phyloP scores from a whole-genome alignment of 805 yeast genomes.

The Cyberlindnera maclurae region DNA sequence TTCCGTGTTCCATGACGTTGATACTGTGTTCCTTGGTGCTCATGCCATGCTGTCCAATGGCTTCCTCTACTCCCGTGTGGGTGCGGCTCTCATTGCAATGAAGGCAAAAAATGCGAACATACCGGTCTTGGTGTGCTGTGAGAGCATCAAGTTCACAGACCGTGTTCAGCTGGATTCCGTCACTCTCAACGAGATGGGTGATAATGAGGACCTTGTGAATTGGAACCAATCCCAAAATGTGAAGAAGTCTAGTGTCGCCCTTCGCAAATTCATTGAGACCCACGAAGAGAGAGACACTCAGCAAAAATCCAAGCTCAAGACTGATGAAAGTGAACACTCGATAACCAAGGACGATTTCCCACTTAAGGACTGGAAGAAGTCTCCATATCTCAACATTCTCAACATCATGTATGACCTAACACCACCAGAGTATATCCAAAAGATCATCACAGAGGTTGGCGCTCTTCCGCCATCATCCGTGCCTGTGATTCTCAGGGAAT shows the following conservation, averaged over 20 bases:
- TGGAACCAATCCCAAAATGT: constrained; percentile 36
- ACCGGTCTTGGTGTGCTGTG: constrained; percentile 94
- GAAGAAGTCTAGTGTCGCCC: constrained; percentile 42
- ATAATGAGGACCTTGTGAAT: constrained; percentile 60
- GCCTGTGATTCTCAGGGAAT: constrained; percentile 92
- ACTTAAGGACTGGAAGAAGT: constrained; percentile 55
- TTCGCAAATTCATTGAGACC: constrained; percentile 53
- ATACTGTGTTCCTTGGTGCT: constrained; percentile 89
- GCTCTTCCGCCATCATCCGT: constrained; percentile 97
- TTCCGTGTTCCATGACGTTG: constrained; percentile 77
- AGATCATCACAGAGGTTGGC: constrained; percentile 93
- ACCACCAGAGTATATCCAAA: constrained; percentile 88
- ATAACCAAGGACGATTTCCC: constrained; percentile 32
- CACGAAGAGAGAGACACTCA: constrained; percentile 22
- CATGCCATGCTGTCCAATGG: constrained; percentile 97
- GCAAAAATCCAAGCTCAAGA: constrained; percentile 20
- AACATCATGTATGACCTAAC: constrained; percentile 91
- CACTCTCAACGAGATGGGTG: constrained; percentile 85
- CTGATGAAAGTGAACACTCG: constrained; percentile 11
- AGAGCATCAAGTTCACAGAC: constrained; percentile 88
- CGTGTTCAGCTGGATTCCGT: constrained; percentile 96
- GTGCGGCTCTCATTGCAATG: constrained; percentile 91
- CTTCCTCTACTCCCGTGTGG: constrained; percentile 85
- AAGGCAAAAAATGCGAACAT: constrained; percentile 80
- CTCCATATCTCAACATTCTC: constrained; percentile 61